A percentile compares a stretch with the other conserved stretches of the same genome.
These are phyloP conservation scores for Haplographium delicatum DNA, from an alignment of 495 filamentous ascomycete species.

Conservation along the genomic window DNA sequence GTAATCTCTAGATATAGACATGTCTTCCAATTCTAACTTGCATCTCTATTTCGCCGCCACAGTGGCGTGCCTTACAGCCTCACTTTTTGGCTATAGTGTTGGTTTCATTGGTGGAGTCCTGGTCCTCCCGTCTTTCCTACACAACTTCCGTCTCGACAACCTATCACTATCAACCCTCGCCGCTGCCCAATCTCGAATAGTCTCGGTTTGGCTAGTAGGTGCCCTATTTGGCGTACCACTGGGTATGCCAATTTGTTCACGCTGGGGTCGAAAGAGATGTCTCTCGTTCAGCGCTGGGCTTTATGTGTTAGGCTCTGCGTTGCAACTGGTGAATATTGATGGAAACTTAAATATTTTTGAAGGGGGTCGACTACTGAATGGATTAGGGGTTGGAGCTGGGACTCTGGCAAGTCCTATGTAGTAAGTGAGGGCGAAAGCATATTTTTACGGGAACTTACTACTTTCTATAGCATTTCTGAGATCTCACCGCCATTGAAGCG, in stretches of 20 bases:
- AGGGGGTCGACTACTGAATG: conserved; percentile 2
- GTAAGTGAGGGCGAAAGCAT: background rate
- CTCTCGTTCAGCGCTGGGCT: background rate
- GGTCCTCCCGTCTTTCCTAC: conserved; percentile 7
- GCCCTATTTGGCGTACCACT: conserved; percentile 8
- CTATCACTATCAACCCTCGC: conserved; percentile 1
- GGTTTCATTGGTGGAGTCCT: conserved; percentile 13
- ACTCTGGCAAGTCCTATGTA: conserved; percentile 9
- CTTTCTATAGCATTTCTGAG: conserved; percentile 9
- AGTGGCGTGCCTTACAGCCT: conserved; percentile 6
- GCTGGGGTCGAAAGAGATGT: conserved; percentile 3
- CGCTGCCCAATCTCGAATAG: conserved; percentile 5
- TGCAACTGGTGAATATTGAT: conserved; percentile 1
- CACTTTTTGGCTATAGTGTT: conserved; percentile 10
- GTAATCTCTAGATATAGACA: background rate
- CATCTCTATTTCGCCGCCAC: conserved; percentile 2
- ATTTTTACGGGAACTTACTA: too few relatives aligned
- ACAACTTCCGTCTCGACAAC: background rate
- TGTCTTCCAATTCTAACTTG: background rate
- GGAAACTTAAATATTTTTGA: background rate
- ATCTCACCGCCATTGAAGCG: conserved; percentile 2
- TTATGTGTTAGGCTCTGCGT: background rate
- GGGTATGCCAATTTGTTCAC: conserved; percentile 6
- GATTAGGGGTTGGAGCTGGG: conserved; percentile 8
- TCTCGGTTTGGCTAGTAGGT: conserved; percentile 6